Evolutionary conservation across 257 asterid genomes (phyloP).

Genomic region (Misopates orontium): DNA sequence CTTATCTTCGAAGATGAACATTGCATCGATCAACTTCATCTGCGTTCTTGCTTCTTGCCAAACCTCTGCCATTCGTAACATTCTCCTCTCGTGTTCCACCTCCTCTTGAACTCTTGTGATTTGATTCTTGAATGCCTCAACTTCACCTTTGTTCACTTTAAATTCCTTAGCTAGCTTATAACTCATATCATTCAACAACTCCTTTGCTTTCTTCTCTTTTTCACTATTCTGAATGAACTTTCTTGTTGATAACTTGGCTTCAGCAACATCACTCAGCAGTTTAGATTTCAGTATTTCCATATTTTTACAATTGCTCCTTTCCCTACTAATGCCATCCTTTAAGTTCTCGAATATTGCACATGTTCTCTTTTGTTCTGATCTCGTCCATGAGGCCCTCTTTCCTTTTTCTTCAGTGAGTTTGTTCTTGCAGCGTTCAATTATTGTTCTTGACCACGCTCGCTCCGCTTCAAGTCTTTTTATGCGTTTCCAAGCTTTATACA

Average conservation of each 20-base stretch:
- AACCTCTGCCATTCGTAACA: constrained; percentile 57
- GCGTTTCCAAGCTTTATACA: constrained; percentile 25
- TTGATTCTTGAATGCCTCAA: constrained; percentile 37
- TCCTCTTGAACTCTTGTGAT: constrained; percentile 33
- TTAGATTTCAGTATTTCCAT: constrained; percentile 33
- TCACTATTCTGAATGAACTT: constrained; percentile 24
- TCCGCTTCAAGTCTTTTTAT: constrained; percentile 34
- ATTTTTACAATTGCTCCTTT: constrained; percentile 30
- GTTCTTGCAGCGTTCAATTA: constrained; percentile 29
- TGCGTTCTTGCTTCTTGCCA: constrained; percentile 61
- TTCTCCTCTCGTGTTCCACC: constrained; percentile 47
- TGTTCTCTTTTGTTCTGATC: constrained; percentile 27
- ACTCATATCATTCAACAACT: constrained; percentile 38
- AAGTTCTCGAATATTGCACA: constrained; percentile 27
- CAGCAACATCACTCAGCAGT: constrained; percentile 40
- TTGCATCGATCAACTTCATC: constrained; percentile 55
- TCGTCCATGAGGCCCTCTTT: constrained; percentile 21
- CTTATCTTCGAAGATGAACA: constrained; percentile 49
- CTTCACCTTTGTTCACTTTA: constrained; percentile 37
- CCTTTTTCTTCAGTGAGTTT: constrained; percentile 35
- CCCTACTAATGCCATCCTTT: constrained; percentile 33
- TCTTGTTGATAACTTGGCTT: constrained; percentile 39
- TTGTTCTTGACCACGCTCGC: constrained; percentile 20
- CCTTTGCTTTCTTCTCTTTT: constrained; percentile 47
- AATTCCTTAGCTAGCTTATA: constrained; percentile 38